Evolutionary conservation across 768 basidiomycete genomes (phyloP).

Genomic region (Candolleomyces eurysporus): DNA sequence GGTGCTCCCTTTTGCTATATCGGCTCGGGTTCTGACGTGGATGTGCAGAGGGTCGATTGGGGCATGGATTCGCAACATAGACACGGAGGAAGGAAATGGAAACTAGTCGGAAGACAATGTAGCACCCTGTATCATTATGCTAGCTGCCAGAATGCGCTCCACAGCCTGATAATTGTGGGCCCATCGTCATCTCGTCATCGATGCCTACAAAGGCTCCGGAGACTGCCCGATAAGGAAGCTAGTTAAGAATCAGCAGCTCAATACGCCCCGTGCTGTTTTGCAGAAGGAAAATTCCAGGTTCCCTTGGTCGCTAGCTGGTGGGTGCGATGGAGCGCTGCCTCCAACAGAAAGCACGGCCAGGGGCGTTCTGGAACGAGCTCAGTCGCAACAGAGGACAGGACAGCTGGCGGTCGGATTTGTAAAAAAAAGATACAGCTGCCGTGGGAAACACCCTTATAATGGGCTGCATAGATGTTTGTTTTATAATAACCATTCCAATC

Average conservation of each 20-base stretch:
- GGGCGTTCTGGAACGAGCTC: not conserved
- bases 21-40: conserved; percentile 8
- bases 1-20: conserved; percentile 33
- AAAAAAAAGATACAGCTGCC: conserved; percentile 21
- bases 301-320: not conserved
- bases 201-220: not conserved
- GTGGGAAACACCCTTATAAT: conserved; percentile 27
- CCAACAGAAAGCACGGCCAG: not conserved
- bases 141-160: not conserved
- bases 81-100: conserved; percentile 29
- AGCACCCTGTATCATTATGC: not conserved
- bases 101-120: not conserved
- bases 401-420: not conserved
- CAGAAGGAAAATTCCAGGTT: not conserved
- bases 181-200: conserved; percentile 5
- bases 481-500: conserved; percentile 26
- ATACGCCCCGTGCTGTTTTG: not conserved
- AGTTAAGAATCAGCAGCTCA: conserved; percentile 9
- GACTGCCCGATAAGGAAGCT: conserved; percentile 10
- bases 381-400: not conserved
- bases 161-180: not conserved
- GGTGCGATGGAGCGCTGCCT: not conserved
- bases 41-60: conserved; percentile 80
- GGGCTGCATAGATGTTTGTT: conserved; percentile 24
- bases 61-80: conserved; percentile 98